Conservation (phyloP, 176 grass and related monocot genomes). For the Zoysia pacifica region DNA sequence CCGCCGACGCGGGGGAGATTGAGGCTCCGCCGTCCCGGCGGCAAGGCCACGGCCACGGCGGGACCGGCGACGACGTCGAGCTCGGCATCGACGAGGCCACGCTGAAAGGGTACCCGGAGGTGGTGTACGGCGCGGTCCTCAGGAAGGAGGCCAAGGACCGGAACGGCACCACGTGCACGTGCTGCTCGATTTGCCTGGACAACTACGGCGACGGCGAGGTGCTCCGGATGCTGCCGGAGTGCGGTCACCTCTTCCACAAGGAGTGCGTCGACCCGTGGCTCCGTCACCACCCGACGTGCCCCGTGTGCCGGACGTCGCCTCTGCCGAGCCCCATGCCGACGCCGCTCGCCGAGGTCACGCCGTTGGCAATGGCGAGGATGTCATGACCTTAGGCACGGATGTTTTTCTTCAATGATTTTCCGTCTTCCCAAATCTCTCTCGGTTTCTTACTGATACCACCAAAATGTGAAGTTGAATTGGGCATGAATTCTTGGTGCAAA, state of each 20-base stretch:
- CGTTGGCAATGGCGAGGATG: conserved; percentile 42
- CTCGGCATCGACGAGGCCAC: conserved; percentile 77
- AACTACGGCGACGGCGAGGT: conserved; percentile 82
- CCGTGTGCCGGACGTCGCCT: conserved; percentile 86
- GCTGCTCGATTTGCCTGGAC: conserved; percentile 84
- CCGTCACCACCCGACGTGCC: conserved; percentile 75
- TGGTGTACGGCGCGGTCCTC: conserved; percentile 55
- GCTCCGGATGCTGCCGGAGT: conserved; percentile 82
- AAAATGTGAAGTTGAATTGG: conserved; percentile 11
- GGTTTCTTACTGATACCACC: not conserved
- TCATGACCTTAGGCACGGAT: conserved; percentile 9
- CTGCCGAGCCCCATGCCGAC: conserved; percentile 77
- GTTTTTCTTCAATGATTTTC: conserved; percentile 1
- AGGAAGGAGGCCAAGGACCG: conserved; percentile 46
- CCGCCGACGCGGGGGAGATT: not conserved
- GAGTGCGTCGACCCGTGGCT: conserved; percentile 92
- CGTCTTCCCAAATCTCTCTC: conserved; percentile 15
- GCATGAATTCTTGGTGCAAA: not conserved
- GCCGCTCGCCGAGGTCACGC: conserved; percentile 69
- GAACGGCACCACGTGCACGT: conserved; percentile 55
- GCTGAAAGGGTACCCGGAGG: conserved; percentile 78
- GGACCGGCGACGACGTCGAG: conserved; percentile 45
- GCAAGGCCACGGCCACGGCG: not conserved
- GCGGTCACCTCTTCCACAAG: conserved; percentile 79
- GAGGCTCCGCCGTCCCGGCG: not conserved